phyloP scores from a whole-genome alignment of 2,329 filamentous ascomycete genomes.

The Beauveria brongniartii region DNA sequence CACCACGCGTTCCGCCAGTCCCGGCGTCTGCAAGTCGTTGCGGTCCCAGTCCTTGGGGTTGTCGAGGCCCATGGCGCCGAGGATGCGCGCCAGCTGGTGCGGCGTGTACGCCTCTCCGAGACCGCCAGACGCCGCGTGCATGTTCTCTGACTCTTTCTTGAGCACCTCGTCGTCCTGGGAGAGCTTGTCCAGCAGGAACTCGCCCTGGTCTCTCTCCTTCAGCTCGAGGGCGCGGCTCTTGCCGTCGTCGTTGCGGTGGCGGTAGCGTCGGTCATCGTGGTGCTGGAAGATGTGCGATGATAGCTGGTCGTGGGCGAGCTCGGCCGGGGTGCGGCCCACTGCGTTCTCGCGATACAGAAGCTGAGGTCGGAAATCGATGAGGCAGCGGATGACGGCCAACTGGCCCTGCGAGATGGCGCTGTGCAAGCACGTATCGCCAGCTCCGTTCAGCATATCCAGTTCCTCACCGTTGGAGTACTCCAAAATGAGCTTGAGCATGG shows the following conservation, averaged over 20 bases:
- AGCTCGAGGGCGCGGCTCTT: background rate
- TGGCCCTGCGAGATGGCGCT: constrained; percentile 36
- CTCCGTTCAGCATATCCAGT: constrained; percentile 51
- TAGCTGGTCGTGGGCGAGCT: constrained; percentile 53
- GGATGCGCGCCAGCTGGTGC: constrained; percentile 19
- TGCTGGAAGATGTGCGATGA: constrained; percentile 30
- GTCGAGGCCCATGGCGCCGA: constrained; percentile 19
- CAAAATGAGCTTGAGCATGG: constrained; percentile 42
- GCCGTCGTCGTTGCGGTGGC: background rate
- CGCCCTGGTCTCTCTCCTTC: background rate
- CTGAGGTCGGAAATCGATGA: constrained; percentile 49
- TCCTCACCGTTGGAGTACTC: constrained; percentile 48
- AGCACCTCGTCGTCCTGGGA: background rate
- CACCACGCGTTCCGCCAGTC: constrained; percentile 17
- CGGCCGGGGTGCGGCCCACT: constrained; percentile 64
- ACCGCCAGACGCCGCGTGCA: constrained; percentile 19
- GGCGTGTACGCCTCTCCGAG: constrained; percentile 23
- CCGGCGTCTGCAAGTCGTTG: constrained; percentile 1
- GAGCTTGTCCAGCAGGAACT: constrained; percentile 12
- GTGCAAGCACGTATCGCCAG: constrained; percentile 60
- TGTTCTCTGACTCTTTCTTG: constrained; percentile 12
- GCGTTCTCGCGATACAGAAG: constrained; percentile 66
- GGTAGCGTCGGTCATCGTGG: constrained; percentile 11
- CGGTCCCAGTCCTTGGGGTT: constrained; percentile 12
- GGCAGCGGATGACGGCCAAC: constrained; percentile 28